Base-by-base conservation (phyloP, 2,329 filamentous ascomycete species). In the Bipolaris oryzae region DNA sequence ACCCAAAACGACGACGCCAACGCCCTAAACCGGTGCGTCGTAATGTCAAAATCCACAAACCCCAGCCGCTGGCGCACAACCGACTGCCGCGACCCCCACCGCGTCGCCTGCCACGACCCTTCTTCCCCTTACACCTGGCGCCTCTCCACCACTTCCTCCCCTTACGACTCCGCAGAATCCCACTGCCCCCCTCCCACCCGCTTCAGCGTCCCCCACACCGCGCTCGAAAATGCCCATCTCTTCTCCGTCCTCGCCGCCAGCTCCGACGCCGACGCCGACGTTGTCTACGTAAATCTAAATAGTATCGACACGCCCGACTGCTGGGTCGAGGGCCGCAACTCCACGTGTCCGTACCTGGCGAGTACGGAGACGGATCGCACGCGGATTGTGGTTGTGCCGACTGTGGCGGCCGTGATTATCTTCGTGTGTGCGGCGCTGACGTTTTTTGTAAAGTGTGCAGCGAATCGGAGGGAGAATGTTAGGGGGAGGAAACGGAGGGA, bases 371-470 rank as follows among this genome's bases (percentile, higher is more conserved):
- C 76, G 25, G 70, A 81, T 49, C 71, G 78, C 35, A 77, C 77
- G 41, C 74, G 78, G 25, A 77, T 80, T 7, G 81, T 89, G 7
- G 74, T 88, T 31, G 82, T 89, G 21, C 85, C 87, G 2, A 84
- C 83, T 0, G 81, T 89, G 20, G 86, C 85, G 1, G 85, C 83
- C 5, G 79, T 89, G 5, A 83, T 89, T 20, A 84, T 89, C 1
- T 80, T 87, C 45, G 76, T 88, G 16, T 72, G 87, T n/a, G 81
- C 84, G 0, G 82, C 81, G 0, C 69, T 88, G 67, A 88, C 85
- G 0, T 71, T 88, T 11, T 85, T 88, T 61, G 82, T 86, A 47
- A 89, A 89, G 67, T 87, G 85, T 67, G 86, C 85, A 59, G 81
- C 84, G 4, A 88, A 88, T 70, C 73, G 86, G 57, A 79, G 80